Percentiles rank a stretch among this genome's conserved stretches.
Conservation (phyloP, 1,139 yeast genomes). For the Taphrina populina region DNA sequence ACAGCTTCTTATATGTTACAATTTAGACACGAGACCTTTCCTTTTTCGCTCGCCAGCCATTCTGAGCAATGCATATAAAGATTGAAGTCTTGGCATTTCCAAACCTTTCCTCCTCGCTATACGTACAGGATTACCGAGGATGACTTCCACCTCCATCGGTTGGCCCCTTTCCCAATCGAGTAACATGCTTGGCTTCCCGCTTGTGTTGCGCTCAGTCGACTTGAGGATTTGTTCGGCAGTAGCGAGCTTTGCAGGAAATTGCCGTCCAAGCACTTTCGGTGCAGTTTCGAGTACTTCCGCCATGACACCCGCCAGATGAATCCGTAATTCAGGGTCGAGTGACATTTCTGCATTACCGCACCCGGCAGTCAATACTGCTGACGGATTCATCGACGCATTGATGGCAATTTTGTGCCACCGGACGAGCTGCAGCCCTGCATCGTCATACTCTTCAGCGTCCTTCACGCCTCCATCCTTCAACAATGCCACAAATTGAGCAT, state of each 20-base stretch:
- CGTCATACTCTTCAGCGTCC: constrained; percentile 33
- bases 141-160: constrained; percentile 66
- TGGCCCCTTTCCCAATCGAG: constrained; percentile 69
- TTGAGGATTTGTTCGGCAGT: constrained; percentile 32
- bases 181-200: constrained; percentile 60
- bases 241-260: constrained; percentile 29
- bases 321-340: constrained; percentile 29
- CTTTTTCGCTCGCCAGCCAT: constrained; percentile 31
- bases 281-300: constrained; percentile 29
- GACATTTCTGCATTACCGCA: constrained; percentile 33
- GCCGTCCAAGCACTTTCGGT: constrained; percentile 30
- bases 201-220: constrained; percentile 29
- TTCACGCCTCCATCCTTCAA: constrained; percentile 24
- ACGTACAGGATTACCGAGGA: constrained; percentile 67
- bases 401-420: constrained; percentile 34
- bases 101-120: constrained; percentile 58
- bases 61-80: constrained; percentile 25
- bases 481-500: constrained; percentile 20
- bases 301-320: constrained; percentile 32
- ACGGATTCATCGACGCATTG: constrained; percentile 32
- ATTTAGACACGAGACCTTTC: constrained; percentile 16
- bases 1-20: neutral
- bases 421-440: constrained; percentile 29
- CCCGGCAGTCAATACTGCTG: constrained; percentile 31
- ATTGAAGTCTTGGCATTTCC: constrained; percentile 57